These are phyloP conservation scores for Lasiosphaeria hispida DNA, from an alignment of 495 filamentous ascomycete genomes.

Conservation along the genomic window DNA sequence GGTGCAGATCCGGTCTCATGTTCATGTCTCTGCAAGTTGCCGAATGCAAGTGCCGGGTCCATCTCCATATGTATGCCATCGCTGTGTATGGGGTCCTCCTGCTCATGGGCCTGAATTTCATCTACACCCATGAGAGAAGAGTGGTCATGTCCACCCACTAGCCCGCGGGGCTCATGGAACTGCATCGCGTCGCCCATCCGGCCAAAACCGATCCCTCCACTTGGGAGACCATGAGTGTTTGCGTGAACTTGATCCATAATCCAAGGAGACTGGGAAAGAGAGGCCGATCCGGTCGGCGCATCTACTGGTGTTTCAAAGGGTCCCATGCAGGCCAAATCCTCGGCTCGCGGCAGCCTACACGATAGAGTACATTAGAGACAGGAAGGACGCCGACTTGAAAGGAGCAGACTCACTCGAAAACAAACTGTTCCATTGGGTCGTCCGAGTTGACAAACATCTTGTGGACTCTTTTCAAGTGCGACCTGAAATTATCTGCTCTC, in stretches of 20 bases:
- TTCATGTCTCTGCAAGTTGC: too few species aligned
- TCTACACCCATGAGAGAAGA: background rate
- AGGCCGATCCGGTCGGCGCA: background rate
- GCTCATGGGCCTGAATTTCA: background rate
- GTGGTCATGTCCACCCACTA: constrained; percentile 12
- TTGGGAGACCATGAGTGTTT: background rate
- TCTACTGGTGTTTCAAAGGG: background rate
- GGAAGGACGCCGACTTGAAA: constrained; percentile 44
- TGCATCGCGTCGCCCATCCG: background rate
- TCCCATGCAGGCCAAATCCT: background rate
- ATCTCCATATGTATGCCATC: constrained; percentile 1
- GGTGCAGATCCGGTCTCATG: too few species aligned
- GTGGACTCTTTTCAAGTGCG: constrained; percentile 82
- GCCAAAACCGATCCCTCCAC: constrained; percentile 1
- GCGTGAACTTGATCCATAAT: constrained; percentile 8
- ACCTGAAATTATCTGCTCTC: constrained; percentile 85
- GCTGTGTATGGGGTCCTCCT: background rate
- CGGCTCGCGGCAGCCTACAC: background rate
- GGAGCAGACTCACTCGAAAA: constrained; percentile 53
- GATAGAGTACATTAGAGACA: background rate
- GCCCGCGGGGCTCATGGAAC: background rate
- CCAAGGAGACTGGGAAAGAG: constrained; percentile 7
- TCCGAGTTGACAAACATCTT: constrained; percentile 26
- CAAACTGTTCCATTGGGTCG: constrained; percentile 17
- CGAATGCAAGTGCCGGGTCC: constrained; percentile 3